Percentiles rank a stretch among this genome's conserved stretches.
phyloP scores from a whole-genome alignment of 225 moss, liverwort and hornwort species.

The Bryoerythrophyllum caledonicum region DNA sequence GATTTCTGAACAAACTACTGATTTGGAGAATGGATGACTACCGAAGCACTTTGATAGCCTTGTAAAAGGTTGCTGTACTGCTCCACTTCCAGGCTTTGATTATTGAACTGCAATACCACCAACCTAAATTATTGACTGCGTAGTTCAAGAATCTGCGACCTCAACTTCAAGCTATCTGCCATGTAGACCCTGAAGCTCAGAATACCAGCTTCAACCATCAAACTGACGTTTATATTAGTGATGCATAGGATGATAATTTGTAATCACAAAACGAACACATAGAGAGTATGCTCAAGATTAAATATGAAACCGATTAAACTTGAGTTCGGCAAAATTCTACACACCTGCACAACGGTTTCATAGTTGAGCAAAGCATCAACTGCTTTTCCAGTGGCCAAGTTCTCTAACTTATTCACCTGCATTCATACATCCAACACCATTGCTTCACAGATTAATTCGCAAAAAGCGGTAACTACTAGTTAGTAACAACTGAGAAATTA shows the following conservation, averaged over 20 bases:
- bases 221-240: not conserved
- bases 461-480: not conserved
- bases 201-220: not conserved
- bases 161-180: slow-evolving; percentile 1
- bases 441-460: not conserved
- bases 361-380: slow-evolving; percentile 97
- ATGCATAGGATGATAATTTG: not conserved
- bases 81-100: slow-evolving; percentile 87
- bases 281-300: slow-evolving; percentile 2
- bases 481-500: slow-evolving; percentile 2
- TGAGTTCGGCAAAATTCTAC: slow-evolving; percentile 11
- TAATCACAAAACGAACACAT: not conserved
- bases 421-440: slow-evolving; percentile 24
- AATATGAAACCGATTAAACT: slow-evolving; percentile 11
- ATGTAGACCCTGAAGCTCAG: not conserved
- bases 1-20: slow-evolving; percentile 10
- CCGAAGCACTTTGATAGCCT: slow-evolving; percentile 84
- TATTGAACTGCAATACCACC: slow-evolving; percentile 75
- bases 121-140: slow-evolving; percentile 17
- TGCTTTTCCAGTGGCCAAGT: slow-evolving; percentile 91
- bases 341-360: slow-evolving; percentile 96
- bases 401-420: slow-evolving; percentile 96
- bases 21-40: slow-evolving; percentile 25
- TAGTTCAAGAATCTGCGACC: slow-evolving; percentile 14
- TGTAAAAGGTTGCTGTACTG: slow-evolving; percentile 84